Base-by-base conservation (phyloP, 345 rosid genomes). In the Populus euphratica region DNA sequence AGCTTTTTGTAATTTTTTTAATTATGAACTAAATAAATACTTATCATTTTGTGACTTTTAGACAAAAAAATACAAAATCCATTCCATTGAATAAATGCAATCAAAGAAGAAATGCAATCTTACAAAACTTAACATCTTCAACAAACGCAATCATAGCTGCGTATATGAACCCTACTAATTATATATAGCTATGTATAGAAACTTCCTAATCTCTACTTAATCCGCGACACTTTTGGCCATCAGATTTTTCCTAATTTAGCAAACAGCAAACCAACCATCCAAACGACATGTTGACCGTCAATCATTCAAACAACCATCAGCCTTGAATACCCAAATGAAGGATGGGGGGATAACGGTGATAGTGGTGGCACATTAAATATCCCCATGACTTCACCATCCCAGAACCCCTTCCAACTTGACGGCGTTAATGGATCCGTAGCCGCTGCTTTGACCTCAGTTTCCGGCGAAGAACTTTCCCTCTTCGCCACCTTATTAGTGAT, bases 381-480 rank as follows among this genome's bases (percentile, higher is more conserved):
- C 8, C 93, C 89, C 67, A 83, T 88, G 9, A 82, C 88, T 56
- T 87, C 95, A 6, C 80, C 54, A 50, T 95, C 97, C 97, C 97
- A 95, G 78, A 92, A 83, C 25, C 91, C 93, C 81, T 73, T 88
- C 99, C 99, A 95, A 81, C 87, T 87, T 29, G 99, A 95, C 87
- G 98, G 98, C 84, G 99, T 95, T 68, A 92, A 87, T 27, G 95
- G 93, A n/a, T 87, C 81, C 78, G 80, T 39, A 21, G 56, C 64
- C 50, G 71, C 76, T 33, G 52, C 38, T 20, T 41, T 68, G 21
- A 36, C 65, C 8, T 75, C 82, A 36, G n/a, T 70, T 63, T 44
- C 82, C 74, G 85, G 70, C 21, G 76, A 69, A 27, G 29, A 13
- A 25, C 1, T 11, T 25, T 69, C 87, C 56, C 29, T 80, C 73